Evolutionary conservation across 2,329 filamentous ascomycete species (phyloP), one percentile per base, ranked within the genome.

Genomic region (Coniochaeta prunicola): DNA sequence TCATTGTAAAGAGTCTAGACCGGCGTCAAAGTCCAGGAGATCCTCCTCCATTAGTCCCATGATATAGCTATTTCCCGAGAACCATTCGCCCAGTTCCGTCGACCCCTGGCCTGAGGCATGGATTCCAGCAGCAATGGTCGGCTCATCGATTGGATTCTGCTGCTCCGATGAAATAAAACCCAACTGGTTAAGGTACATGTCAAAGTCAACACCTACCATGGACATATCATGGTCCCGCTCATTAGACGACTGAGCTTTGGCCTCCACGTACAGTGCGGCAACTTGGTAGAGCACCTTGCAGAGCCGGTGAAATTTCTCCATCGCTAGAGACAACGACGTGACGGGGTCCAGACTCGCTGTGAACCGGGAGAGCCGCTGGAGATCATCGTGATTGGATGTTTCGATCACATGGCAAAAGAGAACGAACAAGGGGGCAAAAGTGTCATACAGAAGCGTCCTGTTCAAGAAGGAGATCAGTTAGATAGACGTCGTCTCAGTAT

Each of bases 21-120:
- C 15, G 19, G 50, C n/a, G 15, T 62, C 57, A 40, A 78, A 74
- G 24, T 76, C 72, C 56, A 74, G 75, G 56, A 79, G 63, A 48
- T 88, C 85, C 59, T 87, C 82, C 66, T 88, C 86, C 67, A 88
- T 69, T 59, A 88, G 66, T 0, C 83, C 83, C 74, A 88, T 79
- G 73, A 89, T 82, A 64, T 87, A 85, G 58, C 80, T 77, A 61
- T 83, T 88, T 1, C 85, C 83, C 3, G 82, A 84, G 63, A 86
- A 88, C 85, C 85, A 88, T 61, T 86, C 84, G 1, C 82, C 81
- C 60, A 88, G 70, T 50, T 84, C 79, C 50, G 50, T n/a, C 13
- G 50, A 30, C 1, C 26, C 60, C 60, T 71, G 40, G 50, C 33
- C 12, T 17, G 26, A 28, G 26, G 50, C 26, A 21, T 12, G 13